A percentile compares a stretch with the other conserved stretches of the same genome.
phyloP scores from a whole-genome alignment of 1,139 yeast genomes.

The Diutina pseudorugosa region DNA sequence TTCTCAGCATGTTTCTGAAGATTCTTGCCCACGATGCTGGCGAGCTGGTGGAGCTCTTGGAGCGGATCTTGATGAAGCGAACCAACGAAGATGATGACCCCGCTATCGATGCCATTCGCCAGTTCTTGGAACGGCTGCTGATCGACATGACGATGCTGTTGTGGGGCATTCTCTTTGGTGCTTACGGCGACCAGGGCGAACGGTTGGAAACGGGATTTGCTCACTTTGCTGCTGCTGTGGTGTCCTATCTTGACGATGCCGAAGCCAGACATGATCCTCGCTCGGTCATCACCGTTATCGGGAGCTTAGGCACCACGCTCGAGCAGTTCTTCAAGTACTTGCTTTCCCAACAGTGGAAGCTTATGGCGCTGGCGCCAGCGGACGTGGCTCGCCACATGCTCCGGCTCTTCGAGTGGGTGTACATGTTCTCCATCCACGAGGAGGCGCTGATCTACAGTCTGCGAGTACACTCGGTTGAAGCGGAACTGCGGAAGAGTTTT shows the following conservation, averaged over 20 bases:
- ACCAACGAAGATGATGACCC: background rate
- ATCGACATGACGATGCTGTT: constrained; percentile 56
- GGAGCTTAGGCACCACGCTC: constrained; percentile 33
- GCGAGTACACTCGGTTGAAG: constrained; percentile 17
- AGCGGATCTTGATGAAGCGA: background rate
- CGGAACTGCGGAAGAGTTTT: constrained; percentile 19
- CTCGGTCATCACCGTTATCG: constrained; percentile 20
- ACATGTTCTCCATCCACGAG: constrained; percentile 34
- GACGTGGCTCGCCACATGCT: constrained; percentile 11
- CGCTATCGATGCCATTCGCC: constrained; percentile 5
- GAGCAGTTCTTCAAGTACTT: constrained; percentile 16
- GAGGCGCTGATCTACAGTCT: constrained; percentile 34
- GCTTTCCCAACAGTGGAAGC: constrained; percentile 6
- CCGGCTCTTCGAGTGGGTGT: constrained; percentile 26
- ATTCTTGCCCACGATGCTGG: constrained; percentile 4
- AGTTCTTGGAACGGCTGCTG: constrained; percentile 40
- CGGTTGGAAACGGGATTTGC: constrained; percentile 46
- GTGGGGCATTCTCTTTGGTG: constrained; percentile 64
- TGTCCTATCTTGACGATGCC: constrained; percentile 19
- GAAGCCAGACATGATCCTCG: constrained; percentile 9
- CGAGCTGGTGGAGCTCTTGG: background rate
- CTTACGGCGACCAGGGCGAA: constrained; percentile 32
- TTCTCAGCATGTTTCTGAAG: constrained; percentile 4
- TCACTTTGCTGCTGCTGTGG: constrained; percentile 30
- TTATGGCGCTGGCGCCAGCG: constrained; percentile 3